These are phyloP conservation scores for Macrotyloma uniflorum DNA, from an alignment of 306 rosid species.

Conservation along the genomic window DNA sequence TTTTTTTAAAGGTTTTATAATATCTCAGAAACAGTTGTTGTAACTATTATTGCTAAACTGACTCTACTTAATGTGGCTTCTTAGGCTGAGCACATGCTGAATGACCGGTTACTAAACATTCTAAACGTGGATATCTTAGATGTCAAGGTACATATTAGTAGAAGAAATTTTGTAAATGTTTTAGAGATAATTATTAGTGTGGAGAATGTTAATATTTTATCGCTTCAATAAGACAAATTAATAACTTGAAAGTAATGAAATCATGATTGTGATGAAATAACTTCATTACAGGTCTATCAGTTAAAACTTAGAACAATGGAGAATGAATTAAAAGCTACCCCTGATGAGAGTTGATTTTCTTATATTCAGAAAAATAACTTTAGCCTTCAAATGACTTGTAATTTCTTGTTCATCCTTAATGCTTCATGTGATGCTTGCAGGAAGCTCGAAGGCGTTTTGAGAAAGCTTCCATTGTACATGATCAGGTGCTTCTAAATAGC, in stretches of 20 bases:
- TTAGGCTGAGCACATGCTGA: slow-evolving; percentile 77
- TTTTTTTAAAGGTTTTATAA: neutral
- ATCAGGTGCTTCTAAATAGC: slow-evolving; percentile 65
- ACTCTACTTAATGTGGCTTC: slow-evolving; percentile 36
- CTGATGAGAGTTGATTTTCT: neutral
- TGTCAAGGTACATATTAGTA: slow-evolving; percentile 56
- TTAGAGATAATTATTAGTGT: neutral
- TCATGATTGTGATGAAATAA: neutral
- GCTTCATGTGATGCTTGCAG: slow-evolving; percentile 54
- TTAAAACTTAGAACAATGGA: neutral
- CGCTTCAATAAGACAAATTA: neutral
- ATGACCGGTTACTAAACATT: slow-evolving; percentile 63
- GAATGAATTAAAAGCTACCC: neutral
- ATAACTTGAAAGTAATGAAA: neutral
- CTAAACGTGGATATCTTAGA: slow-evolving; percentile 73
- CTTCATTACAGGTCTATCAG: neutral
- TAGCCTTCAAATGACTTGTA: slow-evolving; percentile 21
- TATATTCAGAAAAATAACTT: slow-evolving; percentile 5
- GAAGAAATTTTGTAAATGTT: neutral
- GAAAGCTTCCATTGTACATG: slow-evolving; percentile 67
- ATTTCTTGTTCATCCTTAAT: neutral
- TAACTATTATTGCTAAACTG: slow-evolving; percentile 34
- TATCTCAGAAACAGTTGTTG: slow-evolving; percentile 12
- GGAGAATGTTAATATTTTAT: neutral
- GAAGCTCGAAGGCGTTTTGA: slow-evolving; percentile 86